Evolutionary conservation across 441 rosid species (phyloP).

Genomic region (Erodium moschatum): DNA sequence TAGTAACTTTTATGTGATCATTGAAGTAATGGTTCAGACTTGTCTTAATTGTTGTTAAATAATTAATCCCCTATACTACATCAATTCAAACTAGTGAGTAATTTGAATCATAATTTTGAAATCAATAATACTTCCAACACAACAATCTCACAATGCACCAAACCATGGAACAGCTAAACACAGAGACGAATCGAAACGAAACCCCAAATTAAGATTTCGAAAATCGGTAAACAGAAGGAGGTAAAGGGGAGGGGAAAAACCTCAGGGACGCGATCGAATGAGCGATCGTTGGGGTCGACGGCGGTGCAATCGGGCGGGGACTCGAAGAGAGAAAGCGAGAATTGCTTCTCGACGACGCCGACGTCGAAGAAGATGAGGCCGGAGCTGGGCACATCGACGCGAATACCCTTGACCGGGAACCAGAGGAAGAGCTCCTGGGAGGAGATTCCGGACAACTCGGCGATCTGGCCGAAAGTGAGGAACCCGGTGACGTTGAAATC

Average conservation of each 20-base stretch:
- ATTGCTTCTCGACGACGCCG: conserved; percentile 76
- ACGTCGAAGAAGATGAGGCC: conserved; percentile 82
- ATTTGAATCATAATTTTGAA: too few relatives aligned
- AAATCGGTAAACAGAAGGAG: not conserved
- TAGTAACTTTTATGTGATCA: too few relatives aligned
- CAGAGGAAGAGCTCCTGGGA: conserved; percentile 78
- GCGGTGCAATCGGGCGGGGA: conserved; percentile 62
- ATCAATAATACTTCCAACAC: too few relatives aligned
- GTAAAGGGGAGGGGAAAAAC: not conserved
- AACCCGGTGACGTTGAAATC: conserved; percentile 62
- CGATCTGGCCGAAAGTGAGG: conserved; percentile 45
- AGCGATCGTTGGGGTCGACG: conserved; percentile 17
- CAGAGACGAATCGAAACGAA: not conserved
- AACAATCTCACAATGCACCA: not conserved
- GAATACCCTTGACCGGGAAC: conserved; percentile 74
- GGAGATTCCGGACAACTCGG: conserved; percentile 49
- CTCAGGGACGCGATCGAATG: conserved; percentile 11
- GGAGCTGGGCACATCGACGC: conserved; percentile 77
- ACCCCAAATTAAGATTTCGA: too few relatives aligned
- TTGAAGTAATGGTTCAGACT: too few relatives aligned
- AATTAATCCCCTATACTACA: too few relatives aligned
- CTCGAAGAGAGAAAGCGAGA: conserved; percentile 74
- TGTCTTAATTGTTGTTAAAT: too few relatives aligned
- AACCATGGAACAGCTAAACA: not conserved
- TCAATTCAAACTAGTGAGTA: too few relatives aligned